phyloP scores from a whole-genome alignment of 768 basidiomycete species.

The Lenzites betulinus region DNA sequence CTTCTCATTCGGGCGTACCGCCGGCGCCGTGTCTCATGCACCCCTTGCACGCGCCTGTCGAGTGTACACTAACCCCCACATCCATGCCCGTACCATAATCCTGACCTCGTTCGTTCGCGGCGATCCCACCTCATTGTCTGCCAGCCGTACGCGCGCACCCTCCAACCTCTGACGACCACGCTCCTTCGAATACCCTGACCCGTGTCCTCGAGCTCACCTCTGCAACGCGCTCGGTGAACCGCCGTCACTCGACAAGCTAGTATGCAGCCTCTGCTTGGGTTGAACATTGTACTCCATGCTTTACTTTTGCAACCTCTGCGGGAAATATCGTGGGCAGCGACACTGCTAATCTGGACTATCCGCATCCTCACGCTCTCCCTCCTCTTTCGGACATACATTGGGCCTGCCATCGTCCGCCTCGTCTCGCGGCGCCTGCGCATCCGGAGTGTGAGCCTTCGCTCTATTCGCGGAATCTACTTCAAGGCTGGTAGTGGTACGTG shows the following conservation, averaged over 20 bases:
- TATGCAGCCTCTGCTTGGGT: background rate
- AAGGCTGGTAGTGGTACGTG: slow-evolving; percentile 54
- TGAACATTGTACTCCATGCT: slow-evolving; percentile 21
- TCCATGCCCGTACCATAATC: slow-evolving; percentile 4
- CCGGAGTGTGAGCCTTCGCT: slow-evolving; percentile 73
- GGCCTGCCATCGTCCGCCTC: slow-evolving; percentile 61
- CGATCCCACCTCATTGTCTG: background rate
- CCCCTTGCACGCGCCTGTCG: background rate
- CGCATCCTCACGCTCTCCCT: slow-evolving; percentile 57
- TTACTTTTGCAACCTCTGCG: slow-evolving; percentile 24
- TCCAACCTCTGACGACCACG: slow-evolving; percentile 4
- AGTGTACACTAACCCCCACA: background rate
- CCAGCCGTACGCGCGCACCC: slow-evolving; percentile 12
- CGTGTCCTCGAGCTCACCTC: background rate
- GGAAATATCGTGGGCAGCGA: slow-evolving; percentile 34
- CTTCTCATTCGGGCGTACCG: slow-evolving; percentile 3
- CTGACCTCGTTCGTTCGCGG: background rate
- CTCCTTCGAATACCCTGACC: slow-evolving; percentile 6
- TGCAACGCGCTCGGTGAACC: background rate
- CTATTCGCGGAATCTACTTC: slow-evolving; percentile 76
- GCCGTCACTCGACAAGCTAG: background rate
- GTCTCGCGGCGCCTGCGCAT: slow-evolving; percentile 64
- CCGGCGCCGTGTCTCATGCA: background rate
- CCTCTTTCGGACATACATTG: slow-evolving; percentile 64
- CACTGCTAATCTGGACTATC: slow-evolving; percentile 50